Evolutionary conservation across 2,329 filamentous ascomycete species (phyloP).

Genomic region (Exophiala sideris): DNA sequence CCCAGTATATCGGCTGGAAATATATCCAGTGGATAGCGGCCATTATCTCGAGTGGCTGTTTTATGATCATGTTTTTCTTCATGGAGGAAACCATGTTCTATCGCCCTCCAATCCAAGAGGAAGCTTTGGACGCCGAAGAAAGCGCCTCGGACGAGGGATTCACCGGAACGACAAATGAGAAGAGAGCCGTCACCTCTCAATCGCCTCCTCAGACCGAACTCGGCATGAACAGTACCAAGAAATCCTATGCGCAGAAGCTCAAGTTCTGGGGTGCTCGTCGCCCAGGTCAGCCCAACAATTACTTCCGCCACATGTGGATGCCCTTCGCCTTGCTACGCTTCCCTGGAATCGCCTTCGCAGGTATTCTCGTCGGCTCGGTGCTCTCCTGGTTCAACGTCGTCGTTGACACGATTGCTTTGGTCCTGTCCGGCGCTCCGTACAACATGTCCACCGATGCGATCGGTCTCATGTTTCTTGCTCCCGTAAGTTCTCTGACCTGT

Average conservation of each 20-base stretch:
- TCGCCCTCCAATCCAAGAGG: constrained; percentile 9
- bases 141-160: constrained; percentile 5
- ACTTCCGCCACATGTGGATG: constrained; percentile 23
- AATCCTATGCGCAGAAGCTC: constrained; percentile 15
- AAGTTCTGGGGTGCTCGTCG: constrained; percentile 19
- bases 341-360: constrained; percentile 39
- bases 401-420: constrained; percentile 39
- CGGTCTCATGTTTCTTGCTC: constrained; percentile 27
- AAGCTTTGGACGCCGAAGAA: constrained; percentile 5
- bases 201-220: background rate
- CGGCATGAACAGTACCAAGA: constrained; percentile 2
- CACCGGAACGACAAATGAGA: constrained; percentile 4
- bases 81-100: constrained; percentile 48
- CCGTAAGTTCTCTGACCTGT: constrained; percentile 39
- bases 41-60: constrained; percentile 47
- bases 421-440: constrained; percentile 36
- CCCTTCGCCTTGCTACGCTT: constrained; percentile 4
- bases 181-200: background rate
- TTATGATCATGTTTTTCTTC: constrained; percentile 51
- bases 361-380: constrained; percentile 37
- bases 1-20: constrained; percentile 50
- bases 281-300: constrained; percentile 24
- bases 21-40: constrained; percentile 53
- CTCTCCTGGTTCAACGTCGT: constrained; percentile 40
- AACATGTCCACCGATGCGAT: constrained; percentile 30